Base-by-base conservation (phyloP, 768 basidiomycete species). In the Leccinum rimulosum region DNA sequence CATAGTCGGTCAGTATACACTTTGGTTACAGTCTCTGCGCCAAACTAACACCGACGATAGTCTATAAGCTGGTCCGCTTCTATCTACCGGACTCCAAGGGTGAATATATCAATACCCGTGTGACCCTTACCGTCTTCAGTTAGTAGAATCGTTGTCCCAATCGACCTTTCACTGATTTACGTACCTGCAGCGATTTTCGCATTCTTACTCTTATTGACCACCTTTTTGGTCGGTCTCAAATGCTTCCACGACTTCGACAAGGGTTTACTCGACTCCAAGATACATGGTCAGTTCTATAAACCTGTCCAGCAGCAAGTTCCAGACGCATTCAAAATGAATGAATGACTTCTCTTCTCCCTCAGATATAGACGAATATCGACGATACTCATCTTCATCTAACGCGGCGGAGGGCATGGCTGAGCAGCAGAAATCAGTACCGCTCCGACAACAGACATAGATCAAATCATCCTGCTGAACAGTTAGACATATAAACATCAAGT, bases 61-160 rank as follows among this genome's bases (percentile, higher is more conserved):
- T 93, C 52, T 94, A 88, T 72, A 94, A 94, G 68, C 80, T 94
- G n/a, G 83, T 87, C 60, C 85, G 92, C 22, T 90, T 93, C 76
- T 94, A 89, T 68, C 75, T 83, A 27, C 89, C 90, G 4, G 61
- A 66, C 4, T 84, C 88, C 7, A 63, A 72, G 50, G 63, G 43
- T 1, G 76, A 80, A 62, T 94, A 94, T 66, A 65, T 72, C 25
- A 84, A 89, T n/a, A 93, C 91, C 19, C 80, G 91, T 54, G 86
- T 84, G 54, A 90, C 92, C 8, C 76, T 94, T 12, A 91, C 91
- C 4, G 80, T 85, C 31, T 94, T 93, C 78, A 90, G 92, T 94
- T 67, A 52, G 83, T 77, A 28, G 10, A 31, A 12, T 52, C 27
- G 4, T 58, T 14, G 33, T 52, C n/a, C 11, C 12, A 3, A 28